phyloP scores from a whole-genome alignment of 225 moss, liverwort and hornwort genomes.

The Thuidium tamariscinum region DNA sequence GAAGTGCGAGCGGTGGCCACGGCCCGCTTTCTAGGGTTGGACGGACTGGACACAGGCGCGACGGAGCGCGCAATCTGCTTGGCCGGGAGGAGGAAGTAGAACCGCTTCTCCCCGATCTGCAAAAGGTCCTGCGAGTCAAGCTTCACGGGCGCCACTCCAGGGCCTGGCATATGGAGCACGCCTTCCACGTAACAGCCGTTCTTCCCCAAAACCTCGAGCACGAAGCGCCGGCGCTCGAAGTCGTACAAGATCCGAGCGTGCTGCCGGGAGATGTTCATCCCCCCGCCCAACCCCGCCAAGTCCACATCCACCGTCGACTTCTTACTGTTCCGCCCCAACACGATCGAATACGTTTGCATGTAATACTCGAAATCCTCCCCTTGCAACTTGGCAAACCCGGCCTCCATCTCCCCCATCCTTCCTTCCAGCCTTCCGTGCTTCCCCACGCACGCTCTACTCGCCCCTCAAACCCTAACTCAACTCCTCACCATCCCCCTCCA shows the following conservation, averaged over 20 bases:
- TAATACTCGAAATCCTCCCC: slow-evolving; percentile 99
- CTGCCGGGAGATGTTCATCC: slow-evolving; percentile 96
- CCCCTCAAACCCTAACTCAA: background rate
- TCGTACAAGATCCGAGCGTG: slow-evolving; percentile 91
- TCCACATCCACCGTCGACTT: slow-evolving; percentile 96
- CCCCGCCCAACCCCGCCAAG: slow-evolving; percentile 77
- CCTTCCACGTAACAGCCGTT: slow-evolving; percentile 97
- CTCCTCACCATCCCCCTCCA: background rate
- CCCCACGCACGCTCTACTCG: background rate
- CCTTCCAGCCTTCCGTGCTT: background rate
- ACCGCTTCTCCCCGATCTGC: slow-evolving; percentile 97
- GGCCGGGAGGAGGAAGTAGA: slow-evolving; percentile 85
- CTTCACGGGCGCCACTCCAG: slow-evolving; percentile 39
- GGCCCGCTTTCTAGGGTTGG: slow-evolving; percentile 71
- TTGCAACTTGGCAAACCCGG: slow-evolving; percentile 96
- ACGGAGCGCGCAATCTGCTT: slow-evolving; percentile 74
- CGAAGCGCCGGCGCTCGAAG: slow-evolving; percentile 75
- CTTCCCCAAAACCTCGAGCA: slow-evolving; percentile 90
- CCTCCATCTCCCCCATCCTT: slow-evolving; percentile 75
- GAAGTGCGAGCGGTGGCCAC: slow-evolving; percentile 22
- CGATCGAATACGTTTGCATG: slow-evolving; percentile 97
- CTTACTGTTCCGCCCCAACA: slow-evolving; percentile 92
- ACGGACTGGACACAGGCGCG: slow-evolving; percentile 40
- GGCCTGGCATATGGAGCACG: slow-evolving; percentile 54
- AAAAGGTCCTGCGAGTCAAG: slow-evolving; percentile 89